Evolutionary conservation across 805 yeast species (phyloP).

Genomic region (Starmerella floris): DNA sequence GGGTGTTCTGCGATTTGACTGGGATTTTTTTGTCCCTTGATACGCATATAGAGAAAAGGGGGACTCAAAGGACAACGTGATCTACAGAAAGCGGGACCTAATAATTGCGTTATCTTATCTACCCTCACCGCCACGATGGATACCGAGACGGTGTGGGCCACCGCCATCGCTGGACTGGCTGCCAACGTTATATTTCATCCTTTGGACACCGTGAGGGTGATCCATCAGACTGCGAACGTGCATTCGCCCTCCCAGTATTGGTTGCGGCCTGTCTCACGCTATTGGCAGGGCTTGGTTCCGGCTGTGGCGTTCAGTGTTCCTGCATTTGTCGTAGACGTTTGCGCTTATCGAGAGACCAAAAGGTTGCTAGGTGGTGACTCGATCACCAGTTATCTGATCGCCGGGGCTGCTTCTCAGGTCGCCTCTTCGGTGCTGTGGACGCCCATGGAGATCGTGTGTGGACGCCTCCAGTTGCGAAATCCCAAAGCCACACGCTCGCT

Average conservation of each 20-base stretch:
- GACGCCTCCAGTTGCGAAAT: conserved; percentile 25
- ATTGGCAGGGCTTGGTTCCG: conserved; percentile 29
- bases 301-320: conserved; percentile 29
- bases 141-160: conserved; percentile 1
- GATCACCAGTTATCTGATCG: conserved; percentile 22
- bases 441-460: conserved; percentile 32
- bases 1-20: too few relatives aligned
- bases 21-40: too few relatives aligned
- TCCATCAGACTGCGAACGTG: conserved; percentile 30
- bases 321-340: conserved; percentile 29
- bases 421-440: conserved; percentile 28
- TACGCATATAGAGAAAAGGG: too few relatives aligned
- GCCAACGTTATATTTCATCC: conserved; percentile 28
- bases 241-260: conserved; percentile 26
- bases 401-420: conserved; percentile 29
- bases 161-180: conserved; percentile 4
- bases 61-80: too few relatives aligned
- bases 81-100: too few relatives aligned
- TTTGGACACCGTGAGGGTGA: conserved; percentile 29
- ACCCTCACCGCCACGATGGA: conserved; percentile 6
- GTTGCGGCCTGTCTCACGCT: conserved; percentile 17
- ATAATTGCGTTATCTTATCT: too few relatives aligned
- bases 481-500: neutral
- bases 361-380: conserved; percentile 24
- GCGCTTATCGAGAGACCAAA: conserved; percentile 27